Percentiles rank a stretch among this genome's conserved stretches.
Evolutionary conservation across 208 protist species (phyloP).

Genomic region (Leptomonas pyrrhocoris): DNA sequence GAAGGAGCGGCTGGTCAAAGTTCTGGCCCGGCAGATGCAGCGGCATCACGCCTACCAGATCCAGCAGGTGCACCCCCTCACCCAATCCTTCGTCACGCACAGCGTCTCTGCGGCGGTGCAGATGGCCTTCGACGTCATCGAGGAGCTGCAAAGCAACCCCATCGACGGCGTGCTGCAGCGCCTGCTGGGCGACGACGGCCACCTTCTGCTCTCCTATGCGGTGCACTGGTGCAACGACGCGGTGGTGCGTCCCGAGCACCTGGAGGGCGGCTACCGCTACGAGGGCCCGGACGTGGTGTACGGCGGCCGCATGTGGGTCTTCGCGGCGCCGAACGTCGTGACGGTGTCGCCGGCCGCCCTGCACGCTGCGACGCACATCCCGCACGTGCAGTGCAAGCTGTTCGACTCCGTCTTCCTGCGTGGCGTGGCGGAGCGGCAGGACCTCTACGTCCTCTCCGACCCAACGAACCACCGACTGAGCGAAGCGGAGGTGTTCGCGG

Average conservation of each 20-base stretch:
- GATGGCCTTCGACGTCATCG: conserved; percentile 63
- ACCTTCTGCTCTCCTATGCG: conserved; percentile 60
- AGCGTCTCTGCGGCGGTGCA: conserved; percentile 53
- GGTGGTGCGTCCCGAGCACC: conserved; percentile 42
- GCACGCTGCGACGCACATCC: conserved; percentile 5
- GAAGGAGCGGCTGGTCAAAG: conserved; percentile 42
- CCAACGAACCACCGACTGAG: conserved; percentile 30
- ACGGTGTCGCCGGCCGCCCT: conserved; percentile 40
- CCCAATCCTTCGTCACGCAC: conserved; percentile 52
- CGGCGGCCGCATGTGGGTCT: conserved; percentile 71
- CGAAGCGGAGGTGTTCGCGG: conserved; percentile 39
- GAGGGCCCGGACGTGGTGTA: conserved; percentile 73
- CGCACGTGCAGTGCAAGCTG: conserved; percentile 25
- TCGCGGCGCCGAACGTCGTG: conserved; percentile 70
- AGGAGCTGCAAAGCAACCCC: conserved; percentile 50
- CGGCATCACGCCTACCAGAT: conserved; percentile 59
- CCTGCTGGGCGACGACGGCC: conserved; percentile 63
- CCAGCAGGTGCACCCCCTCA: conserved; percentile 78
- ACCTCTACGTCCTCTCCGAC: conserved; percentile 55
- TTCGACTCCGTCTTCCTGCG: conserved; percentile 62
- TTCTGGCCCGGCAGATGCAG: conserved; percentile 51
- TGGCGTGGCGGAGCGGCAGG: conserved; percentile 54
- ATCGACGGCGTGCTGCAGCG: conserved; percentile 64
- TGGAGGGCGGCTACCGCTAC: conserved; percentile 48
- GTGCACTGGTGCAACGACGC: conserved; percentile 85